A percentile compares a stretch with the other conserved stretches of the same genome.
phyloP scores from a whole-genome alignment of 108 stramenopile species.

The Skeletonema menzelii region DNA sequence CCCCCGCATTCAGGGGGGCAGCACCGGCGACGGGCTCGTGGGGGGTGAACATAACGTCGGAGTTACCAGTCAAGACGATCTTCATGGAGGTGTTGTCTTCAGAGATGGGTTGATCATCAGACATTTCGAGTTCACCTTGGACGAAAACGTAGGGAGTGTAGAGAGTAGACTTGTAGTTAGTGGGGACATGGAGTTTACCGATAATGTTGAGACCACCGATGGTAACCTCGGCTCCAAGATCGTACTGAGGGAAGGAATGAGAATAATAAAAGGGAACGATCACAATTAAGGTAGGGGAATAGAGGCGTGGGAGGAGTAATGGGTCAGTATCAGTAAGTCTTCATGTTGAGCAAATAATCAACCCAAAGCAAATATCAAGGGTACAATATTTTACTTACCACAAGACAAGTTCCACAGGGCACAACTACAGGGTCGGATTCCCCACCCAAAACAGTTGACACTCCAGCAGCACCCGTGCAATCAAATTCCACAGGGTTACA shows the following conservation, averaged over 20 bases:
- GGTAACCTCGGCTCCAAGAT: background rate
- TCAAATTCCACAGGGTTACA: constrained; percentile 8
- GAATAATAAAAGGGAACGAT: background rate
- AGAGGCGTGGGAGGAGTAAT: background rate
- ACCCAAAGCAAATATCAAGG: too few relatives aligned
- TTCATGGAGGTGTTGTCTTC: constrained; percentile 45
- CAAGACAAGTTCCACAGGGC: background rate
- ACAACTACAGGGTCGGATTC: background rate
- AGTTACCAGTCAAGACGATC: constrained; percentile 49
- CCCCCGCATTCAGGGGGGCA: constrained; percentile 51
- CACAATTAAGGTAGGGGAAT: too few relatives aligned
- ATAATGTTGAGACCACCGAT: constrained; percentile 52
- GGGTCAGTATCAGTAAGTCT: background rate
- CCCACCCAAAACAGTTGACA: background rate
- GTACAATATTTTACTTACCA: too few relatives aligned
- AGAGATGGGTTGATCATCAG: constrained; percentile 41
- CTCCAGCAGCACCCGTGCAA: background rate
- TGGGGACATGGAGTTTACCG: constrained; percentile 58
- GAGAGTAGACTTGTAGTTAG: constrained; percentile 43
- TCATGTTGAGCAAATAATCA: background rate
- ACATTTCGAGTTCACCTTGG: constrained; percentile 70
- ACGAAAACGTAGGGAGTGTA: constrained; percentile 60
- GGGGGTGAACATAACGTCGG: constrained; percentile 37
- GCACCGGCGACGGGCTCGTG: constrained; percentile 31
- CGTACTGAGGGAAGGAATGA: background rate